These are phyloP conservation scores for Peniophora sp. DNA, from an alignment of 1,284 basidiomycete species.

Conservation along the genomic window DNA sequence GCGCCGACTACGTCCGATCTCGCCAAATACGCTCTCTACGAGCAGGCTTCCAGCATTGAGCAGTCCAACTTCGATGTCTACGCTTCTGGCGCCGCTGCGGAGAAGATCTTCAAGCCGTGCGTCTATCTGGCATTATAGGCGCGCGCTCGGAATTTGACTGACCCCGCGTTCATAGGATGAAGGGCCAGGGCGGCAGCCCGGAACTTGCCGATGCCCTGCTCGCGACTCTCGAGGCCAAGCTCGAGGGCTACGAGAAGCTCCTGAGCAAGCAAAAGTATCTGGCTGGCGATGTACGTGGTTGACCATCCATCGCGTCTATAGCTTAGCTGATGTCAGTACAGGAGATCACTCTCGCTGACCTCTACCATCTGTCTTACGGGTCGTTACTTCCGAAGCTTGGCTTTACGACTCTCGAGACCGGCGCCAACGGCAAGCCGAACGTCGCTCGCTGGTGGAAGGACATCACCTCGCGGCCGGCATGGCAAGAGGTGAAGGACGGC, in stretches of 20 bases:
- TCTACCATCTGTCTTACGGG: constrained; percentile 48
- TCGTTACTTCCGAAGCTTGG: constrained; percentile 16
- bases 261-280: constrained; percentile 44
- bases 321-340: constrained; percentile 12
- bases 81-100: constrained; percentile 21
- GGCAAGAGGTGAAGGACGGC: background rate
- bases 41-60: constrained; percentile 36
- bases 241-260: constrained; percentile 44
- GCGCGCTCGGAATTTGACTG: background rate
- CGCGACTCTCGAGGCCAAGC: constrained; percentile 24
- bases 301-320: background rate
- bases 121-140: background rate
- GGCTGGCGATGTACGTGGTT: constrained; percentile 34
- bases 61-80: constrained; percentile 29
- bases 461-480: background rate
- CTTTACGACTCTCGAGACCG: background rate
- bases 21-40: constrained; percentile 28
- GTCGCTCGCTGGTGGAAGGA: background rate
- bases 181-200: constrained; percentile 21
- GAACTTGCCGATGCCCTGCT: constrained; percentile 21
- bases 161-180: background rate
- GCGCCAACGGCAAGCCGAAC: constrained; percentile 6
- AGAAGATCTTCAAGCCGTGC: constrained; percentile 22
- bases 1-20: constrained; percentile 25
- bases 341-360: constrained; percentile 45